Percentiles rank a stretch among this genome's conserved stretches.
Evolutionary conservation across 83 land plant genomes (phyloP).

Genomic region (Larix sibirica): DNA sequence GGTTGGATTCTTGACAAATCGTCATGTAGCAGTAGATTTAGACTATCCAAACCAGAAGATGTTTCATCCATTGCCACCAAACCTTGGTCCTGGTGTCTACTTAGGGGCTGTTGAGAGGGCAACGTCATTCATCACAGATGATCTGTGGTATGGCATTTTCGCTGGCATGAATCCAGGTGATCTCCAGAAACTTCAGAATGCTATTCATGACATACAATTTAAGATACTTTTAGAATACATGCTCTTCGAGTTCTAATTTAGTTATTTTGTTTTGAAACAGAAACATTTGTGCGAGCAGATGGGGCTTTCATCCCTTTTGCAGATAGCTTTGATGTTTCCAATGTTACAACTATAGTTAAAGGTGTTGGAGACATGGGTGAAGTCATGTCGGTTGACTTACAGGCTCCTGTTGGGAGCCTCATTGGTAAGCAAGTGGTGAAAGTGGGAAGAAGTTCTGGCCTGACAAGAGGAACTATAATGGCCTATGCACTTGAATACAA

Average conservation of each 20-base stretch:
- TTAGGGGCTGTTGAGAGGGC: conserved; percentile 95
- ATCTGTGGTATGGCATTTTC: conserved; percentile 91
- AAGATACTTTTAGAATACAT: not conserved
- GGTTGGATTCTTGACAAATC: conserved; percentile 86
- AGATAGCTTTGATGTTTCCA: conserved; percentile 65
- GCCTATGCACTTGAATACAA: conserved; percentile 93
- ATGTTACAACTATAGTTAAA: conserved; percentile 68
- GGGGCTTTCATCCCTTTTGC: conserved; percentile 93
- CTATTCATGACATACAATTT: not conserved
- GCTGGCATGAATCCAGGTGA: conserved; percentile 94
- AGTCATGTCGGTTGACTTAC: conserved; percentile 75
- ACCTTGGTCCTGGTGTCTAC: conserved; percentile 90
- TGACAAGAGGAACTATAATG: conserved; percentile 84
- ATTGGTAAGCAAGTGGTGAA: conserved; percentile 81
- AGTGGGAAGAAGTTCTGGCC: conserved; percentile 89
- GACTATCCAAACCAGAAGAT: conserved; percentile 92
- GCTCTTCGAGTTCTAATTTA: not conserved
- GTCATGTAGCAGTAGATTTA: conserved; percentile 93
- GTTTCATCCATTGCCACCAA: conserved; percentile 96
- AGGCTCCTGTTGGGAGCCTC: conserved; percentile 75
- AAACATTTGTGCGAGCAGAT: conserved; percentile 94
- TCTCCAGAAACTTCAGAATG: not conserved
- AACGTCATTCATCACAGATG: conserved; percentile 87
- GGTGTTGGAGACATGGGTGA: conserved; percentile 87
- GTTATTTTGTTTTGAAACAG: conserved; percentile 35